Evolutionary conservation across 306 rosid genomes (phyloP).

Genomic region (Benincasa hispida): DNA sequence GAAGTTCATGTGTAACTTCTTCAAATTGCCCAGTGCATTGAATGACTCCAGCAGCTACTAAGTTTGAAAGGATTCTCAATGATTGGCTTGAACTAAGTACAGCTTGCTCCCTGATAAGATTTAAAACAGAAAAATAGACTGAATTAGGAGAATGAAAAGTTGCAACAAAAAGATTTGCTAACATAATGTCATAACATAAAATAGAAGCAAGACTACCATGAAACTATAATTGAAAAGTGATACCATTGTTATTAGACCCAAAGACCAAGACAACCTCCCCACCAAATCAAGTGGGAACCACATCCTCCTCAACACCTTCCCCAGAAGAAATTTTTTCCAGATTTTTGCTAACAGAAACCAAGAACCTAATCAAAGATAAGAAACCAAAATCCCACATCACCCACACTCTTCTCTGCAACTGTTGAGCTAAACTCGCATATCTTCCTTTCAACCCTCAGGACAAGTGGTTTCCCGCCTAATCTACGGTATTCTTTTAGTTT

Average conservation of each 20-base stretch:
- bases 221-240: background rate
- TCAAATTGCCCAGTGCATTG: constrained; percentile 43
- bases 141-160: background rate
- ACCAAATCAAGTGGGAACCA: background rate
- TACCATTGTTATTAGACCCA: background rate
- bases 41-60: constrained; percentile 66
- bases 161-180: background rate
- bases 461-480: background rate
- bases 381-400: background rate
- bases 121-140: constrained; percentile 3
- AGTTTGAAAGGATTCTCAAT: constrained; percentile 69
- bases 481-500: background rate
- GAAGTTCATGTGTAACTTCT: constrained; percentile 59
- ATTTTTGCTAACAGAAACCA: background rate
- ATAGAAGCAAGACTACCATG: background rate
- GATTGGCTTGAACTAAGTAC: constrained; percentile 48
- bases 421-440: background rate
- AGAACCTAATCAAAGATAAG: background rate
- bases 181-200: background rate
- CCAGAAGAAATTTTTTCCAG: background rate
- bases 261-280: background rate
- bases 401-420: background rate
- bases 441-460: background rate
- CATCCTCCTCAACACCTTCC: background rate
- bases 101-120: constrained; percentile 48